A percentile compares a stretch with the other conserved stretches of the same genome.
Conservation (phyloP, 495 filamentous ascomycete genomes). For the Corynascus novoguineensis region DNA sequence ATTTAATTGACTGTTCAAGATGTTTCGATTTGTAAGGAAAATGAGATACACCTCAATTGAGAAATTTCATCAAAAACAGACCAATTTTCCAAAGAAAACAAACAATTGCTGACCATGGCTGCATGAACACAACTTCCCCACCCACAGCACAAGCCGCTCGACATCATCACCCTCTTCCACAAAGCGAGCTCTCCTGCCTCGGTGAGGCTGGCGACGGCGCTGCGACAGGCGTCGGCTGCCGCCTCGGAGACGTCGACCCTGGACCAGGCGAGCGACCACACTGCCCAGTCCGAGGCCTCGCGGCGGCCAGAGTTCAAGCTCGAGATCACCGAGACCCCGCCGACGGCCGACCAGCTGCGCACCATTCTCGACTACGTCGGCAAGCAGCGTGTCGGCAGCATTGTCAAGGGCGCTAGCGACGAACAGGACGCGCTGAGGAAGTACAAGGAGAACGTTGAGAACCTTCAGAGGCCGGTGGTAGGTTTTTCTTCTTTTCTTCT, state of each 20-base stretch:
- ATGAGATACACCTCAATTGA: neutral
- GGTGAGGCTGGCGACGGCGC: conserved; percentile 58
- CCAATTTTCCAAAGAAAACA: neutral
- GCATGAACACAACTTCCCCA: neutral
- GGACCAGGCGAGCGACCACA: conserved; percentile 60
- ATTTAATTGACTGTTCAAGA: conserved; percentile 1
- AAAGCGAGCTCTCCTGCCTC: conserved; percentile 61
- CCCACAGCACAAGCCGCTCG: conserved; percentile 67
- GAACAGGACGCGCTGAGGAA: conserved; percentile 70
- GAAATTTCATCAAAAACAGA: neutral
- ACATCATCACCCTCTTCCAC: conserved; percentile 96
- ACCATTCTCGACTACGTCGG: conserved; percentile 86
- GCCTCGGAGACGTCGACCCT: conserved; percentile 54
- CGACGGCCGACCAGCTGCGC: conserved; percentile 76
- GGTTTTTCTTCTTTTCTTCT: conserved; percentile 21
- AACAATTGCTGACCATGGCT: neutral
- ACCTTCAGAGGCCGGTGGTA: conserved; percentile 69
- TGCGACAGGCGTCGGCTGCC: conserved; percentile 67
- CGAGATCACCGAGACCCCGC: conserved; percentile 72
- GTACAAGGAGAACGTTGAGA: conserved; percentile 54
- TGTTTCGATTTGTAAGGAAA: conserved; percentile 27
- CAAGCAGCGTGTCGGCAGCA: conserved; percentile 43
- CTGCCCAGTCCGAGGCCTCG: neutral
- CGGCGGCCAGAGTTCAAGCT: conserved; percentile 66
- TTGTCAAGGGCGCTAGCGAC: conserved; percentile 67